phyloP scores from a whole-genome alignment of 768 basidiomycete species.

The Baorangia bicolor region DNA sequence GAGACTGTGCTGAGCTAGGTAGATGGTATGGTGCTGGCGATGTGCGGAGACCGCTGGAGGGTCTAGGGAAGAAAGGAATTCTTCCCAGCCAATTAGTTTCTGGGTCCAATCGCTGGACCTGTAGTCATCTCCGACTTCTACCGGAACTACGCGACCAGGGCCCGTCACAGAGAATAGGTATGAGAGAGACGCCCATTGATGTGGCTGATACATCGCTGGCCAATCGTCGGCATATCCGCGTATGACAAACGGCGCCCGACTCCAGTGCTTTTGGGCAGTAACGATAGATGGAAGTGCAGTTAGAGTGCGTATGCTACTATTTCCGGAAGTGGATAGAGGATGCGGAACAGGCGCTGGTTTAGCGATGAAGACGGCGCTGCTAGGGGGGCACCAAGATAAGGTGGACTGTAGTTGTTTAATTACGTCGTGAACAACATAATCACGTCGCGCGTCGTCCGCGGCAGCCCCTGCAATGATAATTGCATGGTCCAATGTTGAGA shows the following conservation, averaged over 20 bases:
- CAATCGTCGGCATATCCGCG: slow-evolving; percentile 62
- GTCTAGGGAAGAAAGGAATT: slow-evolving; percentile 56
- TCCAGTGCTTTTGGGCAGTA: slow-evolving; percentile 47
- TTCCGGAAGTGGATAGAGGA: slow-evolving; percentile 11
- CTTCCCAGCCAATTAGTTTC: slow-evolving; percentile 71
- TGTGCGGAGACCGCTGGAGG: slow-evolving; percentile 19
- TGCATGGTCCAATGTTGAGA: slow-evolving; percentile 70
- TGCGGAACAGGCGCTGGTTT: neutral
- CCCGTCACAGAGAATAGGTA: slow-evolving; percentile 78
- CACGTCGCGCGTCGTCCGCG: slow-evolving; percentile 56
- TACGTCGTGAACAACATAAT: slow-evolving; percentile 54
- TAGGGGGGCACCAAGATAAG: slow-evolving; percentile 5
- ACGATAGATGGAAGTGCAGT: slow-evolving; percentile 54
- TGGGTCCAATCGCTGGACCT: slow-evolving; percentile 80
- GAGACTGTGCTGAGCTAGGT: slow-evolving; percentile 91
- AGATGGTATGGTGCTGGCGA: slow-evolving; percentile 42
- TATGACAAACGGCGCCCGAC: slow-evolving; percentile 69
- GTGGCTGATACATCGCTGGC: slow-evolving; percentile 67
- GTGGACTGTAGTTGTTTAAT: slow-evolving; percentile 62
- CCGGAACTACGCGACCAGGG: slow-evolving; percentile 80
- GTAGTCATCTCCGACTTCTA: slow-evolving; percentile 88
- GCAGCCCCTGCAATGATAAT: slow-evolving; percentile 80
- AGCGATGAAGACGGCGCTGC: slow-evolving; percentile 7
- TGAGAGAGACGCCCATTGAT: slow-evolving; percentile 64
- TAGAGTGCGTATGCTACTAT: slow-evolving; percentile 41